Conservation (phyloP, 768 basidiomycete genomes). For the Tylopilus vinaceipallidus region DNA sequence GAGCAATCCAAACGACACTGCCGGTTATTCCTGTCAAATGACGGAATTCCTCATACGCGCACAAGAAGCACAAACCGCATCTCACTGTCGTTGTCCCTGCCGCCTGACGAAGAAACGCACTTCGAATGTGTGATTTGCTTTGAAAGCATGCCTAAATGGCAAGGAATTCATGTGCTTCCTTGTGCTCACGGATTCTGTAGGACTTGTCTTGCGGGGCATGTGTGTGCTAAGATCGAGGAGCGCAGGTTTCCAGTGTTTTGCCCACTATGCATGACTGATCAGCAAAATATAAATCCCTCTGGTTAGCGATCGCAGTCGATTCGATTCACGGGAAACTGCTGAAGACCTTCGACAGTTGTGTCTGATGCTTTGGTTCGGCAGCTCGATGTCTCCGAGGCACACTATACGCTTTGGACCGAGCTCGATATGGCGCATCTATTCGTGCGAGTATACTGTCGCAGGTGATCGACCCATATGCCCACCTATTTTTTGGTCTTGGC, state of each 20-base stretch:
- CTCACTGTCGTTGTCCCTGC: slow-evolving; percentile 2
- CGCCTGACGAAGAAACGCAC: slow-evolving; percentile 6
- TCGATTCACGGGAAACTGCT: not conserved
- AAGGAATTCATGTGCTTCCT: slow-evolving; percentile 36
- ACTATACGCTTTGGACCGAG: slow-evolving; percentile 41
- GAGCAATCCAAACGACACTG: slow-evolving; percentile 26
- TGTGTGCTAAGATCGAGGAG: slow-evolving; percentile 46
- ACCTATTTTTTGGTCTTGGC: not conserved
- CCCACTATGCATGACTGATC: slow-evolving; percentile 49
- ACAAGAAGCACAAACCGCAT: not conserved
- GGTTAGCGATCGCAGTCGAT: slow-evolving; percentile 25
- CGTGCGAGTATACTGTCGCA: slow-evolving; percentile 46
- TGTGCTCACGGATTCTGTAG: slow-evolving; percentile 58
- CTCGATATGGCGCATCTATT: slow-evolving; percentile 44
- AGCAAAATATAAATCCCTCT: slow-evolving; percentile 26
- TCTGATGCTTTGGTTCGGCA: slow-evolving; percentile 34
- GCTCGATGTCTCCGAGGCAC: slow-evolving; percentile 42
- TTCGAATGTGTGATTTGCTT: slow-evolving; percentile 59
- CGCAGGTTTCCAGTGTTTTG: slow-evolving; percentile 58
- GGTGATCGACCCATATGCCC: slow-evolving; percentile 31
- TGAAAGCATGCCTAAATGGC: slow-evolving; percentile 42
- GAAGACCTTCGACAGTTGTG: slow-evolving; percentile 34
- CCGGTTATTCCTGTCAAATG: slow-evolving; percentile 24
- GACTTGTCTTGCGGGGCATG: slow-evolving; percentile 45
- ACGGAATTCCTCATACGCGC: slow-evolving; percentile 4